phyloP scores from a whole-genome alignment of 768 basidiomycete species.

The Coprinopsis marcescibilis region DNA sequence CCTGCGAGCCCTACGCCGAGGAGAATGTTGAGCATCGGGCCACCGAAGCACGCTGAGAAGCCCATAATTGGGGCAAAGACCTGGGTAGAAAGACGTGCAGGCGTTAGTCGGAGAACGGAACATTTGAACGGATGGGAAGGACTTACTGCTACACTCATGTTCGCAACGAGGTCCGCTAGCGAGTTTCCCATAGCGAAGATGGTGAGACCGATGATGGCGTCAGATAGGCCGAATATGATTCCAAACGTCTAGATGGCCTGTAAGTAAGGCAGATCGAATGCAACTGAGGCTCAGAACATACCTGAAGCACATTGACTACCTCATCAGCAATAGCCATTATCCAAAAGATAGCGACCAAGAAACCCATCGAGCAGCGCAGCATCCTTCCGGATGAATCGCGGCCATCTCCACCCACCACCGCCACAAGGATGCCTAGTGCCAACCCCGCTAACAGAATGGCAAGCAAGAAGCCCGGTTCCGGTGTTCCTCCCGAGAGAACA shows the following conservation, averaged over 20 bases:
- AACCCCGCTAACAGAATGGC: constrained; percentile 52
- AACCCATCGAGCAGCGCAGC: constrained; percentile 84
- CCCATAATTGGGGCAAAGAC: constrained; percentile 91
- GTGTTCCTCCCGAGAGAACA: constrained; percentile 70
- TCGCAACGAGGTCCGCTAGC: constrained; percentile 93
- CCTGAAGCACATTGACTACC: constrained; percentile 86
- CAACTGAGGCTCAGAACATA: constrained; percentile 25
- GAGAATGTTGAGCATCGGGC: constrained; percentile 88
- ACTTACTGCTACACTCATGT: constrained; percentile 87
- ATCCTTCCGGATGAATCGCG: constrained; percentile 52
- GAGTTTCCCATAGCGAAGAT: constrained; percentile 97
- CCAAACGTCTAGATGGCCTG: constrained; percentile 68
- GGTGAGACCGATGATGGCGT: constrained; percentile 94
- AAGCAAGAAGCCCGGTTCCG: constrained; percentile 43
- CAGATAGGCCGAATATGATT: constrained; percentile 89
- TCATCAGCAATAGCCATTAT: constrained; percentile 98
- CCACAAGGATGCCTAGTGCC: constrained; percentile 47
- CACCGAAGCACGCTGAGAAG: constrained; percentile 92
- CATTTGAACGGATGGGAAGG: not conserved
- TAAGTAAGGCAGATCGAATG: not conserved
- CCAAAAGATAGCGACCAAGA: constrained; percentile 89
- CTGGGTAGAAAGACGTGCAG: constrained; percentile 23
- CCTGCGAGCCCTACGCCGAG: constrained; percentile 92
- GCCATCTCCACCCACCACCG: constrained; percentile 56
- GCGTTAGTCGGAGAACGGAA: not conserved